phyloP scores from a whole-genome alignment of 106 monocot genomes.

The Dendrobium officinale region DNA sequence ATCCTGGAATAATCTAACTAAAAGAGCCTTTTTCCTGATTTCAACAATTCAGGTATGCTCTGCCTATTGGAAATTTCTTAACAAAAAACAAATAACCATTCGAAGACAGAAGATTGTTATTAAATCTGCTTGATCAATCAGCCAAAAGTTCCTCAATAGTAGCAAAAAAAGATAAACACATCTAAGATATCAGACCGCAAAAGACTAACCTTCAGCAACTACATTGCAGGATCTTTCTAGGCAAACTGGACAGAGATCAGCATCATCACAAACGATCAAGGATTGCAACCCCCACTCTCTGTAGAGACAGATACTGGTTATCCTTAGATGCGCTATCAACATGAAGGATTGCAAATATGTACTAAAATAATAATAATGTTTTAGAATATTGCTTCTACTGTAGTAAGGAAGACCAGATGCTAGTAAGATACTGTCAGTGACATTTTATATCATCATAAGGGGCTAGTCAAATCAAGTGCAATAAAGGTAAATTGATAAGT shows the following conservation, averaged over 20 bases:
- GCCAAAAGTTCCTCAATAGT: neutral
- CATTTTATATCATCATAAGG: too few relatives aligned
- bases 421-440: too few relatives aligned
- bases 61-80: neutral
- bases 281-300: constrained; percentile 73
- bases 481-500: too few relatives aligned
- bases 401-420: too few relatives aligned
- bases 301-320: constrained; percentile 10
- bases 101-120: neutral
- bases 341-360: too few relatives aligned
- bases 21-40: too few relatives aligned
- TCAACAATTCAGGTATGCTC: neutral
- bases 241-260: constrained; percentile 76
- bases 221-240: constrained; percentile 82
- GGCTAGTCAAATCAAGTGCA: too few relatives aligned
- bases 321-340: neutral
- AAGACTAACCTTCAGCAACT: constrained; percentile 72
- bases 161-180: neutral
- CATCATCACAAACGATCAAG: constrained; percentile 42
- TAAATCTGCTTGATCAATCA: too few relatives aligned
- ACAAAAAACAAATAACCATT: neutral
- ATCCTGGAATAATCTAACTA: too few relatives aligned
- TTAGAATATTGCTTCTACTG: too few relatives aligned
- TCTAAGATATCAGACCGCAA: neutral
- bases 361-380: too few relatives aligned